phyloP scores from a whole-genome alignment of 2,329 filamentous ascomycete species.

The Neopestalotiopsis rosae region DNA sequence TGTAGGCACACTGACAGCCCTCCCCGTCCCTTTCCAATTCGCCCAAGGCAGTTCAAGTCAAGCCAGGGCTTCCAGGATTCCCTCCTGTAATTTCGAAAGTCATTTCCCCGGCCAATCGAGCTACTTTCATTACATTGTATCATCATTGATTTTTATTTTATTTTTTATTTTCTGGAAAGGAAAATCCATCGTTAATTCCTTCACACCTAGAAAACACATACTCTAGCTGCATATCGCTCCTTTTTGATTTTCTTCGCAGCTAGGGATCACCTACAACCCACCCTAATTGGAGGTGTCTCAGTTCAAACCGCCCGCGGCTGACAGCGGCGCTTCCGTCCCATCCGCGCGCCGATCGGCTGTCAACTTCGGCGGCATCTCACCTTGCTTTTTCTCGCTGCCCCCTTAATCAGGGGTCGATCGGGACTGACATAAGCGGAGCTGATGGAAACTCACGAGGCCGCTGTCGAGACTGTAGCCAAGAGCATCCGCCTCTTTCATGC shows the following conservation, averaged over 20 bases:
- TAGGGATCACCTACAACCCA: background rate
- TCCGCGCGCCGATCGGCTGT: background rate
- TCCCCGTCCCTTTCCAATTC: background rate
- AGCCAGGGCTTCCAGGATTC: background rate
- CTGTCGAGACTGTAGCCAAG: constrained; percentile 48
- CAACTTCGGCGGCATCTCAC: background rate
- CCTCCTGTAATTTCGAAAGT: background rate
- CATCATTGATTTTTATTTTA: no score
- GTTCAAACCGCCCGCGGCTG: background rate
- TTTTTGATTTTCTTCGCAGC: background rate
- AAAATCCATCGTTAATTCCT: background rate
- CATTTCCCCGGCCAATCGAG: background rate
- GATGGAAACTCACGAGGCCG: constrained; percentile 51
- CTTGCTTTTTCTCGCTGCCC: background rate
- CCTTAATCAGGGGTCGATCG: background rate
- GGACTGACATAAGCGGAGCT: background rate
- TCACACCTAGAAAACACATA: background rate
- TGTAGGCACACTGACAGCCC: background rate
- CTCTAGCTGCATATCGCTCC: background rate
- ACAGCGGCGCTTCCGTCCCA: background rate
- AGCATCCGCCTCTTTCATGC: constrained; percentile 50
- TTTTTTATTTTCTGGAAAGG: background rate
- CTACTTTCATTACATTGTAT: background rate
- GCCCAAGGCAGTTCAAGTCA: background rate
- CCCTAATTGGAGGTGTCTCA: background rate